A percentile compares a stretch with the other conserved stretches of the same genome.
Conservation (phyloP, 2,329 filamentous ascomycete species). For the Fusarium begoniae region DNA sequence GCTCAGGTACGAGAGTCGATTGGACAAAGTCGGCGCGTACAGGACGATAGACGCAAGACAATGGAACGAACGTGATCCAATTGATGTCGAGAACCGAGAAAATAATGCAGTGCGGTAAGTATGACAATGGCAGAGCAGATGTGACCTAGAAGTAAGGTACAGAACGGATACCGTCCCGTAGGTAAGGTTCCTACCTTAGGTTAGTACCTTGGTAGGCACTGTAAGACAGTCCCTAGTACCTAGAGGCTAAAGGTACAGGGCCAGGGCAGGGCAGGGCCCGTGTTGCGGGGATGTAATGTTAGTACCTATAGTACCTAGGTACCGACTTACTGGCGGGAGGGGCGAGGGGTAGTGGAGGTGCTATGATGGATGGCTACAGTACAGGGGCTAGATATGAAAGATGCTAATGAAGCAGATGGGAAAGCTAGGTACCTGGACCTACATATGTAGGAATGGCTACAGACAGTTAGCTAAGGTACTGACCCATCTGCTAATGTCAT, state of each 20-base stretch:
- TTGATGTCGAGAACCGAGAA: slow-evolving; percentile 3
- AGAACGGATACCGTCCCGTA: slow-evolving; percentile 9
- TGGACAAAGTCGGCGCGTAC: slow-evolving; percentile 11
- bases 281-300: slow-evolving; percentile 4
- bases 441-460: background rate
- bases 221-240: background rate
- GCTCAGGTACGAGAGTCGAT: slow-evolving; percentile 8
- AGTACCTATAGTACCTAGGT: background rate
- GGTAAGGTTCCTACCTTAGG: background rate
- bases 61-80: slow-evolving; percentile 16
- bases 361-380: background rate
- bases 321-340: slow-evolving; percentile 1
- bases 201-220: background rate
- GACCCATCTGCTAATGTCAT: background rate
- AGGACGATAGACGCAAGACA: slow-evolving; percentile 2
- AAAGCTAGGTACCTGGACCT: background rate
- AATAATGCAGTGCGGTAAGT: background rate
- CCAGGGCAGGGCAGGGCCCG: slow-evolving; percentile 18
- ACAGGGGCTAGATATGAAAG: background rate
- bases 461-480: background rate
- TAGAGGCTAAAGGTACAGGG: slow-evolving; percentile 1
- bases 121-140: slow-evolving; percentile 3
- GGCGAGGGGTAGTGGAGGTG: background rate
- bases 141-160: slow-evolving; percentile 3
- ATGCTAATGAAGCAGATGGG: background rate